Percentiles rank a stretch among this genome's conserved stretches.
Conservation (phyloP, 2,329 filamentous ascomycete species). For the Verticillium longisporum region DNA sequence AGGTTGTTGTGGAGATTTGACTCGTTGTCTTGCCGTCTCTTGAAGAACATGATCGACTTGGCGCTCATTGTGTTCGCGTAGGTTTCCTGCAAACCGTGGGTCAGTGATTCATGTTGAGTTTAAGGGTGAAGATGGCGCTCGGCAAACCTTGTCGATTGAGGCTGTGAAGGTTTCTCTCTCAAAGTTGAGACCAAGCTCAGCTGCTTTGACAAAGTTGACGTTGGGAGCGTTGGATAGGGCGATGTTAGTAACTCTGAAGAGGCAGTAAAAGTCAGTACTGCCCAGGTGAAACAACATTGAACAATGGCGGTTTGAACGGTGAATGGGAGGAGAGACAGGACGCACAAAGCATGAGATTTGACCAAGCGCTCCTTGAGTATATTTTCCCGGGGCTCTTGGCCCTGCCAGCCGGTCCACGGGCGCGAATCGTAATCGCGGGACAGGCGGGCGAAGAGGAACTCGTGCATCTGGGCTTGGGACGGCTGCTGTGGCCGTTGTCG, state of each 20-base stretch:
- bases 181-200: constrained; percentile 34
- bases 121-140: neutral
- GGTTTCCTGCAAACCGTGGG: constrained; percentile 25
- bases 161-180: constrained; percentile 41
- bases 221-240: constrained; percentile 33
- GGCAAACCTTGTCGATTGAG: constrained; percentile 40
- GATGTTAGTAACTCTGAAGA: constrained; percentile 42
- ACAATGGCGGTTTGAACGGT: neutral
- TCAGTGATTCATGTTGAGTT: constrained; percentile 12
- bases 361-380: constrained; percentile 29
- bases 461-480: constrained; percentile 23
- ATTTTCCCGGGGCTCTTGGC: constrained; percentile 20
- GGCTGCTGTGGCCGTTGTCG: constrained; percentile 30
- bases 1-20: constrained; percentile 42
- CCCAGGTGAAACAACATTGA: neutral
- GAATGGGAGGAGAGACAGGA: constrained; percentile 4
- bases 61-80: constrained; percentile 42
- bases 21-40: constrained; percentile 43
- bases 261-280: constrained; percentile 8
- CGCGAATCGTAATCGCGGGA: constrained; percentile 16
- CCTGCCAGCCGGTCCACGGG: constrained; percentile 27
- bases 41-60: constrained; percentile 42
- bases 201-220: constrained; percentile 32
- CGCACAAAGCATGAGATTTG: constrained; percentile 36
- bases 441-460: constrained; percentile 29